A percentile compares a stretch with the other conserved stretches of the same genome.
Conservation (phyloP, 2,329 filamentous ascomycete genomes). For the Cercospora sp. region DNA sequence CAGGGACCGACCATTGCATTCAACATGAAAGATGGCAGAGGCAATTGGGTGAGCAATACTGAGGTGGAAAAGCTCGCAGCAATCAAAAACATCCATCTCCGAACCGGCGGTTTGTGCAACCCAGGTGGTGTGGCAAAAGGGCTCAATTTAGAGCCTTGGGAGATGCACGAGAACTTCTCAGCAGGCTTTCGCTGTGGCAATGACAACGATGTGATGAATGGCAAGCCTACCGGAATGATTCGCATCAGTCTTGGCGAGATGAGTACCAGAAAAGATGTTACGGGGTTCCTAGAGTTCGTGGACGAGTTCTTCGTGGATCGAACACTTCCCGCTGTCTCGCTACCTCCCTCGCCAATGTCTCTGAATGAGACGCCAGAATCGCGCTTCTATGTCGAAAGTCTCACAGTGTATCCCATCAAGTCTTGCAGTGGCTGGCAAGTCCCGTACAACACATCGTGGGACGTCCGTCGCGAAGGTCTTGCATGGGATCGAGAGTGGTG, state of each 20-base stretch:
- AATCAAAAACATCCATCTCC: constrained; percentile 76
- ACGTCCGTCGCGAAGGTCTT: constrained; percentile 76
- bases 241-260: constrained; percentile 86
- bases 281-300: constrained; percentile 58
- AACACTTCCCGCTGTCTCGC: background rate
- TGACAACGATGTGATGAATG: constrained; percentile 76
- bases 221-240: constrained; percentile 85
- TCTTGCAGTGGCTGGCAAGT: constrained; percentile 81
- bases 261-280: constrained; percentile 76
- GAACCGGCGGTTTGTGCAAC: constrained; percentile 89
- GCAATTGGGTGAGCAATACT: constrained; percentile 74
- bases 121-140: constrained; percentile 78
- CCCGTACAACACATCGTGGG: constrained; percentile 66
- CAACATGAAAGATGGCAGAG: constrained; percentile 69
- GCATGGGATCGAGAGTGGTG: constrained; percentile 98
- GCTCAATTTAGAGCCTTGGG: constrained; percentile 73
- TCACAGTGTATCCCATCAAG: constrained; percentile 84
- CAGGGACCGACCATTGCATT: constrained; percentile 80
- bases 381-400: constrained; percentile 47
- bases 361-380: constrained; percentile 4
- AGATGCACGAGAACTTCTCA: constrained; percentile 82
- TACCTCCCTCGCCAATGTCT: constrained; percentile 16
- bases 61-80: constrained; percentile 86
- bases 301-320: constrained; percentile 38
- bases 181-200: constrained; percentile 81